Conservation (phyloP, 1,284 basidiomycete genomes). For the Rhodofomes roseus region DNA sequence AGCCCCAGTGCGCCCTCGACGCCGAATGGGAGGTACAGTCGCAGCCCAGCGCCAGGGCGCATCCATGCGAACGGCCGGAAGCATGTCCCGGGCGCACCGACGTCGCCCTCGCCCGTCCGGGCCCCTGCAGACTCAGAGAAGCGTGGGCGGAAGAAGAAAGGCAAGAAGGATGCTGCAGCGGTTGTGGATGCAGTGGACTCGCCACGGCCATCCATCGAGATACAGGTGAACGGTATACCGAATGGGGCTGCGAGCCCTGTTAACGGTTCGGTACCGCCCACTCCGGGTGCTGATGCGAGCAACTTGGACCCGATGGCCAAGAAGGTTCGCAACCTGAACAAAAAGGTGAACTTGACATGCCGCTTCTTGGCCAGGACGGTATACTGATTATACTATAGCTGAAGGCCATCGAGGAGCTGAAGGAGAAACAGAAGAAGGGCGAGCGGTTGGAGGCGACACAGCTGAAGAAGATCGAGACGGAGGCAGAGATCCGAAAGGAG, state of each 20-base stretch:
- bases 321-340: constrained; percentile 90
- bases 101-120: constrained; percentile 43
- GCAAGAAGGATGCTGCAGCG: constrained; percentile 41
- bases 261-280: constrained; percentile 44
- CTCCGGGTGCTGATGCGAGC: constrained; percentile 52
- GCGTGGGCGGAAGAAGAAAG: constrained; percentile 52
- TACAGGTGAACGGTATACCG: constrained; percentile 27
- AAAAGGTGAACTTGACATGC: constrained; percentile 58
- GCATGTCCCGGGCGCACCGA: constrained; percentile 69
- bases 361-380: background rate
- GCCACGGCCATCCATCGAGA: constrained; percentile 33
- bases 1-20: constrained; percentile 53
- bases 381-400: constrained; percentile 46
- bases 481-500: constrained; percentile 81
- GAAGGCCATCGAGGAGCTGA: constrained; percentile 94
- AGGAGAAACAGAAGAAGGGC: constrained; percentile 83
- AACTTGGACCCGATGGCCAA: constrained; percentile 78
- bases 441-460: constrained; percentile 92
- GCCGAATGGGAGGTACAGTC: constrained; percentile 54
- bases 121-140: constrained; percentile 34
- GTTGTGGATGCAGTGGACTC: constrained; percentile 20
- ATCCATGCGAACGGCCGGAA: constrained; percentile 38
- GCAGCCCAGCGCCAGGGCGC: constrained; percentile 52
- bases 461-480: constrained; percentile 91
- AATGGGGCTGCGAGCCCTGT: constrained; percentile 22